phyloP scores from a whole-genome alignment of 805 yeast genomes.

The Ogataea nitratoaversa region DNA sequence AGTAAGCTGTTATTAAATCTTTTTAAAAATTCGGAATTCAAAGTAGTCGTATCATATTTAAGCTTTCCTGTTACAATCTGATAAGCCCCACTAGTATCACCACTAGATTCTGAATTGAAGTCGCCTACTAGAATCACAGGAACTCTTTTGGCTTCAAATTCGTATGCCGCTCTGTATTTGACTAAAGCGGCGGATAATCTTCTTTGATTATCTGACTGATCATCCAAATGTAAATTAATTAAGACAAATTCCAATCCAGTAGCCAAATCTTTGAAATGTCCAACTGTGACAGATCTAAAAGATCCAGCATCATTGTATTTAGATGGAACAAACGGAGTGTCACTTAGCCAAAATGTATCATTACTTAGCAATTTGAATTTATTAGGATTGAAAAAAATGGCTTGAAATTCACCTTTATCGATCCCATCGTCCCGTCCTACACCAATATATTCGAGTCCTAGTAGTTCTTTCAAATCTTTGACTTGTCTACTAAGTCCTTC shows the following conservation, averaged over 20 bases:
- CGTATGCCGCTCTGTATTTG: conserved; percentile 35
- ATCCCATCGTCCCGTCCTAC: conserved; percentile 53
- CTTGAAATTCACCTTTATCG: conserved; percentile 46
- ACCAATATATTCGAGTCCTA: conserved; percentile 38
- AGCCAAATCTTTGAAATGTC: conserved; percentile 26
- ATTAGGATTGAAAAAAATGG: conserved; percentile 37
- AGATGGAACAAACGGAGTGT: conserved; percentile 51
- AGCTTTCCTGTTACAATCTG: conserved; percentile 24
- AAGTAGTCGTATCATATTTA: conserved; percentile 1
- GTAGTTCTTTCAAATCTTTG: conserved; percentile 35
- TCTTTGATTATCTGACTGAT: conserved; percentile 43
- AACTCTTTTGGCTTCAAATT: conserved; percentile 27
- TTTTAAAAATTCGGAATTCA: conserved; percentile 20
- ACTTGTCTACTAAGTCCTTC: conserved; percentile 47
- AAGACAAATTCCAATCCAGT: conserved; percentile 34
- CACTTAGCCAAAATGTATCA: conserved; percentile 50
- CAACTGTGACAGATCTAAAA: conserved; percentile 37
- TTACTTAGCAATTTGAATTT: conserved; percentile 37
- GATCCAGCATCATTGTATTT: conserved; percentile 38
- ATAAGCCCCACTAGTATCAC: conserved; percentile 34
- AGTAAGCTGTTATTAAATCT: conserved; percentile 16
- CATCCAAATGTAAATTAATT: conserved; percentile 50
- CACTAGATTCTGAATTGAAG: conserved; percentile 48
- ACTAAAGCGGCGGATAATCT: conserved; percentile 41
- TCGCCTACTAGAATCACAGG: conserved; percentile 51